Evolutionary conservation across 2,329 filamentous ascomycete genomes (phyloP), one percentile per base, ranked within the genome.

Genomic region (Lachnellula hyalina): DNA sequence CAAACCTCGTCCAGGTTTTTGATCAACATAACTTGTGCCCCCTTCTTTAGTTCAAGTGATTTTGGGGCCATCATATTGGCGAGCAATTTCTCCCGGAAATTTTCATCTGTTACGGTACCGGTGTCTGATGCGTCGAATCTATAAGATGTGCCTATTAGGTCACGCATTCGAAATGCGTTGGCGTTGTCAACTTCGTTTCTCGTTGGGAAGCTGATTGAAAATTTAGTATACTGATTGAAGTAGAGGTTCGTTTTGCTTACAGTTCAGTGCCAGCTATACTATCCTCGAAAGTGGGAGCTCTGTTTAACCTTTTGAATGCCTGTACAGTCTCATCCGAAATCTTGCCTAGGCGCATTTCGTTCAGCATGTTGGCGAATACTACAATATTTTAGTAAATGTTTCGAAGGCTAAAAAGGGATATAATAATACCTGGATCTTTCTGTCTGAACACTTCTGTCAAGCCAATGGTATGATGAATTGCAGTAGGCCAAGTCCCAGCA

Each of bases 11-110:
- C 94, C 74, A 97, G 86, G 65, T 99, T 99, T 72, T 99, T 99
- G 77, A 99, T 96, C n/a, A 99, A 77, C 94, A 99, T 99, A 45
- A 99, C 95, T 69, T 99, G 95, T 0, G 94, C 90, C 9, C 91
- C 90, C 59, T 94, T 86, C 71, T 96, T 97, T 32, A 99, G 74
- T 35, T 88, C 83, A 19, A 99, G 82, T 0, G 73, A 68, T 63
- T 87, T 86, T 0, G 94, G 92, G 0, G 94, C 92, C 89, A 99
- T 96, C 83, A 95, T 96, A 67, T 93, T 96, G 5, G 81, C 72
- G 5, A 99, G 76, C 0, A 97, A 72, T 67, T 85, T 92, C 46
- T 96, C 90, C 34, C 89, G 85, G 38, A 86, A 72, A 0, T 76
- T 73, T 17, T 79, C 77, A 61, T 96, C 90, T 36, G 72, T 72